phyloP scores from a whole-genome alignment of 371 early-diverging fungal genomes.

The Saksenaea oblongispora region DNA sequence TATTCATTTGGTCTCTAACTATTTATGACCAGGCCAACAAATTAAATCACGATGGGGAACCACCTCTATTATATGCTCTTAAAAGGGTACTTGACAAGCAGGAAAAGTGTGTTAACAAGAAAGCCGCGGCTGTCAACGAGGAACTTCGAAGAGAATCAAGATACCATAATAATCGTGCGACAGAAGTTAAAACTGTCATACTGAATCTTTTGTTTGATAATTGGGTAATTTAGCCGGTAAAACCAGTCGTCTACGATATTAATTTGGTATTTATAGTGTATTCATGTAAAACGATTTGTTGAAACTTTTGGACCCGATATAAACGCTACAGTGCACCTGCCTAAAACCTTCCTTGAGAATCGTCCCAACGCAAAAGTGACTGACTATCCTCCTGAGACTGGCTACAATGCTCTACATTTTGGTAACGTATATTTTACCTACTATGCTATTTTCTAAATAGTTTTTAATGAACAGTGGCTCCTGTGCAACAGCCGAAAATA shows the following conservation, averaged over 20 bases:
- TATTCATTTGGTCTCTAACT: not conserved
- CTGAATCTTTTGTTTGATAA: slow-evolving; percentile 18
- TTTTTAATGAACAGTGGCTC: too few species aligned
- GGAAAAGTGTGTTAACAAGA: slow-evolving; percentile 9
- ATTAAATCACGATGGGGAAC: slow-evolving; percentile 27
- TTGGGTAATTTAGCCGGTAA: slow-evolving; percentile 5
- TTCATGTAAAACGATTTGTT: slow-evolving; percentile 15
- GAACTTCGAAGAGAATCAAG: not conserved
- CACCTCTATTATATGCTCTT: slow-evolving; percentile 26
- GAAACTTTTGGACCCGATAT: slow-evolving; percentile 20
- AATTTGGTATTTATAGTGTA: slow-evolving; percentile 13
- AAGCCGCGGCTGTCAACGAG: too few species aligned
- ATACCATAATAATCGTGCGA: not conserved
- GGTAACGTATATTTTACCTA: slow-evolving; percentile 24
- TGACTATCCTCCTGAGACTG: slow-evolving; percentile 43
- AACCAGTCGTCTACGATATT: too few species aligned
- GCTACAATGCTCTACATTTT: slow-evolving; percentile 46
- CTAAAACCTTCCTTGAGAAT: slow-evolving; percentile 33
- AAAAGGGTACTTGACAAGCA: slow-evolving; percentile 17
- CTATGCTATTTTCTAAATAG: too few species aligned
- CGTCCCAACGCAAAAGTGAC: slow-evolving; percentile 28
- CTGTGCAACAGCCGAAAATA: slow-evolving; percentile 28
- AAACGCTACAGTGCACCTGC: slow-evolving; percentile 25
- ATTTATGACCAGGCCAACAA: slow-evolving; percentile 23
- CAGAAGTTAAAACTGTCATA: not conserved